phyloP scores from a whole-genome alignment of 1,284 basidiomycete genomes.

The Malassezia slooffiae region DNA sequence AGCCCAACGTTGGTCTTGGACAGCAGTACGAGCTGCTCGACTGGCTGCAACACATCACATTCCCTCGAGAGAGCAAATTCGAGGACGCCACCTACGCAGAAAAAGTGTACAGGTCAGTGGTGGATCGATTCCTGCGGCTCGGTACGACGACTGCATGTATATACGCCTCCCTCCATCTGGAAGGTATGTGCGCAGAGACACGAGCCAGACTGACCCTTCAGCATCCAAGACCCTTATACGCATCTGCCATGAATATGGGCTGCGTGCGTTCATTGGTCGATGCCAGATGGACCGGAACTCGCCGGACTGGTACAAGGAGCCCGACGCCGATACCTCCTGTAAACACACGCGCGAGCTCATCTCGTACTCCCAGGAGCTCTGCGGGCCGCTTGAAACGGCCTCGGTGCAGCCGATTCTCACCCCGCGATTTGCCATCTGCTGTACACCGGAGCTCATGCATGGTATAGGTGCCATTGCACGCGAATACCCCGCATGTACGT shows the following conservation, averaged over 20 bases:
- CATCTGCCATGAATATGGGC: conserved; percentile 61
- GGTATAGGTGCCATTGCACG: conserved; percentile 48
- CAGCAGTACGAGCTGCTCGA: conserved; percentile 63
- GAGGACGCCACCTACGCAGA: conserved; percentile 62
- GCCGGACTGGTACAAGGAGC: conserved; percentile 63
- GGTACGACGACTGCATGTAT: conserved; percentile 82
- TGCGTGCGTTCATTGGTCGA: conserved; percentile 77
- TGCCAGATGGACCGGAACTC: conserved; percentile 84
- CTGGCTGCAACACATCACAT: conserved; percentile 77
- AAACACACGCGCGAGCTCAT: conserved; percentile 12
- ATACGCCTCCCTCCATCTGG: conserved; percentile 72
- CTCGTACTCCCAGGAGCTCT: conserved; percentile 35
- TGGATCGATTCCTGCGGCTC: conserved; percentile 60
- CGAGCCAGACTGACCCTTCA: no score
- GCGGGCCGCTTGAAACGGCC: conserved; percentile 17
- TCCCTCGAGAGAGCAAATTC: conserved; percentile 77
- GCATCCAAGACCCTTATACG: conserved; percentile 71
- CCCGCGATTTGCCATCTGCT: conserved; percentile 89
- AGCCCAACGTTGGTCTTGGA: conserved; percentile 61
- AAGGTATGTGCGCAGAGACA: conserved; percentile 33
- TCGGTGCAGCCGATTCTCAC: conserved; percentile 81
- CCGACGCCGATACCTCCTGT: conserved; percentile 24
- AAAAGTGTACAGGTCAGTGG: conserved; percentile 61
- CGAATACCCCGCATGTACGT: background rate
- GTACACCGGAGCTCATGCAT: conserved; percentile 61